Percentiles rank a stretch among this genome's conserved stretches.
These are phyloP conservation scores for Backusella morwellensis DNA, from an alignment of 192 early-diverging fungal genomes.

Conservation along the genomic window DNA sequence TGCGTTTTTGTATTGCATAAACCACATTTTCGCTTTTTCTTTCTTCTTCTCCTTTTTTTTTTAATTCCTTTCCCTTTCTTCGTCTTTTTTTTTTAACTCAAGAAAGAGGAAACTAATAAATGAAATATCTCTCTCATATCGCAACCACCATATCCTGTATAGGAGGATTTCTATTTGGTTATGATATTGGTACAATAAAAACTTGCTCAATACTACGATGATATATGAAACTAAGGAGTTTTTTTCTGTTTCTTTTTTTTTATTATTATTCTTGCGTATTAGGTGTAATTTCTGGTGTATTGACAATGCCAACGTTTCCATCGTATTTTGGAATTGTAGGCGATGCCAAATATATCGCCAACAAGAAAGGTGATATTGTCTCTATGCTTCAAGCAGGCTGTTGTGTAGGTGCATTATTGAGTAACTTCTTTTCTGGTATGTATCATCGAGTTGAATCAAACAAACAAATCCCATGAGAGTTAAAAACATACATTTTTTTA, in stretches of 20 bases:
- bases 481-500: not conserved
- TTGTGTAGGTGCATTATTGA: constrained; percentile 39
- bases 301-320: constrained; percentile 50
- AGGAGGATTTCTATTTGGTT: constrained; percentile 57
- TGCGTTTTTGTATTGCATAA: not conserved
- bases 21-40: not conserved
- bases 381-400: constrained; percentile 38
- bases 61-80: not conserved
- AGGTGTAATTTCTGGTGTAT: constrained; percentile 58
- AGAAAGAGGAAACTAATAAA: not conserved
- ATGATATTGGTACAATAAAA: constrained; percentile 10
- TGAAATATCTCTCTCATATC: constrained; percentile 24
- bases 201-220: not conserved
- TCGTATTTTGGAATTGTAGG: constrained; percentile 31
- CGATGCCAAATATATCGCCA: not conserved
- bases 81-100: not conserved
- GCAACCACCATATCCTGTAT: constrained; percentile 51
- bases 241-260: not conserved
- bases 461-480: not conserved
- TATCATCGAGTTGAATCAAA: not conserved
- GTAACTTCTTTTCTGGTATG: constrained; percentile 39
- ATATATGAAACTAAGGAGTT: not conserved
- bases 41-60: not conserved
- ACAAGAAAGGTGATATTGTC: constrained; percentile 26
- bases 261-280: not conserved